Percentiles rank a stretch among this genome's conserved stretches.
These are phyloP conservation scores for Cutaneotrichosporon cutaneum DNA, from an alignment of 1,284 basidiomycete species.

Conservation along the genomic window DNA sequence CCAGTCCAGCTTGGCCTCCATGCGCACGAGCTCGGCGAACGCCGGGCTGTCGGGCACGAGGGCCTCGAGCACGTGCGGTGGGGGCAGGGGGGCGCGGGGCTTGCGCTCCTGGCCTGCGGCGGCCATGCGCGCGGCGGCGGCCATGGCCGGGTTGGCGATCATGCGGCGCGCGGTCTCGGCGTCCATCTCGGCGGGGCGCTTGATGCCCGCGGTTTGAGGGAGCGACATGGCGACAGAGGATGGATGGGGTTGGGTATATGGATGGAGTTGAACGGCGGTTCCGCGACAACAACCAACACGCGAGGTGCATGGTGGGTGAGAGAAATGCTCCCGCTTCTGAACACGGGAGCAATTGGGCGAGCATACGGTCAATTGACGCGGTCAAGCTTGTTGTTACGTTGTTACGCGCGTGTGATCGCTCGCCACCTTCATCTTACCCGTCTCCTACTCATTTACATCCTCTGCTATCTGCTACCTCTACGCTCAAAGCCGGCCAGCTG, in stretches of 20 bases:
- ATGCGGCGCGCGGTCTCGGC: conserved; percentile 20
- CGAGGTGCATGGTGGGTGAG: not conserved
- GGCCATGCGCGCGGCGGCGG: conserved; percentile 6
- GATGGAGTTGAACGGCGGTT: not conserved
- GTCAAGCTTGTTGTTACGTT: too few relatives aligned
- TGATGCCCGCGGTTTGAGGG: conserved; percentile 9
- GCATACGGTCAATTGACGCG: too few relatives aligned
- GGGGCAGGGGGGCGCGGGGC: conserved; percentile 48
- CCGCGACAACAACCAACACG: not conserved
- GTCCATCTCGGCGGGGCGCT: conserved; percentile 26
- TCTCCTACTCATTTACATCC: too few relatives aligned
- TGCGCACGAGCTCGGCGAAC: conserved; percentile 80
- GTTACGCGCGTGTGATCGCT: too few relatives aligned
- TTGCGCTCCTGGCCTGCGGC: conserved; percentile 24
- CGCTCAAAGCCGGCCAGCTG: too few relatives aligned
- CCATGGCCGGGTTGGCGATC: conserved; percentile 13
- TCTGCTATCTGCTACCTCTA: too few relatives aligned
- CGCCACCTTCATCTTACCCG: too few relatives aligned
- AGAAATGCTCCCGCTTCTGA: not conserved
- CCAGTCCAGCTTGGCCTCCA: conserved; percentile 94
- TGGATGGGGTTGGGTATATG: not conserved
- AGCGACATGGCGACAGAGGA: not conserved
- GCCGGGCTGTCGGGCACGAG: conserved; percentile 73
- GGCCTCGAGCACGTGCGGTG: conserved; percentile 48
- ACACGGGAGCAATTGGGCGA: not conserved